These are phyloP conservation scores for Perilla frutescens DNA, from an alignment of 257 asterid genomes.

Conservation along the genomic window DNA sequence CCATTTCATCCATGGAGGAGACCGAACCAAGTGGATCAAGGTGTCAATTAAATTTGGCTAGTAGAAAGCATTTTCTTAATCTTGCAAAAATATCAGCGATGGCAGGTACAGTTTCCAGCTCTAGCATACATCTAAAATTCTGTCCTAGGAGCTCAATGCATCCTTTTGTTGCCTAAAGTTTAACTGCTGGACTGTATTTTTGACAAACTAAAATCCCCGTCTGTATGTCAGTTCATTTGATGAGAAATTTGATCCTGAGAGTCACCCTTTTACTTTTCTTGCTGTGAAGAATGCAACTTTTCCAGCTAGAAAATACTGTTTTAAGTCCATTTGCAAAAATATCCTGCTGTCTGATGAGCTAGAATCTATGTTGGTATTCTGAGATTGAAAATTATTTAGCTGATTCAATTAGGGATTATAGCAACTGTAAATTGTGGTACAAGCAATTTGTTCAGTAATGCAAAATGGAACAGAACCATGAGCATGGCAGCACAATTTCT, in stretches of 20 bases:
- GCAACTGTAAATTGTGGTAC: constrained; percentile 2
- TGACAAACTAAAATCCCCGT: background rate
- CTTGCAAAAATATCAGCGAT: constrained; percentile 86
- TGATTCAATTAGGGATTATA: constrained; percentile 8
- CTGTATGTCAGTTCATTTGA: constrained; percentile 21
- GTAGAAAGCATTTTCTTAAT: constrained; percentile 77
- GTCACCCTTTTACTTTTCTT: background rate
- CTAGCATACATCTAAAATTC: background rate
- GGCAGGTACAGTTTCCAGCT: constrained; percentile 65
- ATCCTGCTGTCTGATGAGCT: constrained; percentile 19
- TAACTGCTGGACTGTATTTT: background rate
- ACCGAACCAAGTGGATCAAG: constrained; percentile 40
- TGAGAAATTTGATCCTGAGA: constrained; percentile 4
- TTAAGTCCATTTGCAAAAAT: constrained; percentile 21
- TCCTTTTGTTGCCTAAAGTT: constrained; percentile 31
- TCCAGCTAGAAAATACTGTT: background rate
- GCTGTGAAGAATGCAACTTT: constrained; percentile 5
- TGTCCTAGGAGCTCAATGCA: constrained; percentile 26
- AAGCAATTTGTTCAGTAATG: background rate
- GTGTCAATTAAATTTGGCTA: constrained; percentile 55
- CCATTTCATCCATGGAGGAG: constrained; percentile 49
- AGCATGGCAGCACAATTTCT: background rate
- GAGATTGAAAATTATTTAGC: background rate
- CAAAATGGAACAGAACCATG: constrained; percentile 8
- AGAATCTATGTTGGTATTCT: constrained; percentile 10